Evolutionary conservation across 1,284 basidiomycete species (phyloP), one percentile per base, ranked within the genome.

Genomic region (Tranzscheliella williamsii): DNA sequence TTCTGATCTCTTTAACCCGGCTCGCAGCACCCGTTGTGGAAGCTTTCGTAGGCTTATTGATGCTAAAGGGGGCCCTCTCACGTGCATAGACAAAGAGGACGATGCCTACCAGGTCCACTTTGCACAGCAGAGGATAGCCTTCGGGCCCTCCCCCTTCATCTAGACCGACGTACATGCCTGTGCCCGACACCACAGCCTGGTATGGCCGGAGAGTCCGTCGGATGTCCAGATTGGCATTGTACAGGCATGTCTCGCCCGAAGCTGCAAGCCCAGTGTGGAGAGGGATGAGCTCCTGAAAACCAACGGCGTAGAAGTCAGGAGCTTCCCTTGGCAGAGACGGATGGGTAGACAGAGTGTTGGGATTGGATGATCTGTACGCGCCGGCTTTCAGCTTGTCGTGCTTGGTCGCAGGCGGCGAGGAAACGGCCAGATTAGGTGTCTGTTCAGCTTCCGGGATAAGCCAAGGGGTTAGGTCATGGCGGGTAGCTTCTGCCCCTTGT

Each of bases 221-320:
- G 26, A 76, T 72, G 46, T 72, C 89, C 83, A 20, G 84, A 82
- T 55, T 87, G 81, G 74, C 87, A 85, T 67, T 86, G 84, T 22
- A 78, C 79, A 72, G 85, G 82, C 47, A 85, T 1, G 38, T 30
- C 81, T 35, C 88, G 86, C 62, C 35, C 35, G 42, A 35, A 6
- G 38, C 52, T 12, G 58, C 48, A 34, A 53, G 50, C 17, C 87
- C 21, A 2, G 44, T 47, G 34, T 55, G 65, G n/a, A 93, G 81
- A 4, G 90, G 90, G 9, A 92, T 81, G 32, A 92, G 82, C 75
- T 93, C 90, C 73, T 93, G 90, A 67, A 93, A 92, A 11, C 90
- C 90, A 36, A 93, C 86, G 1, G 87, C 90, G 43, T 91, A 85
- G 26, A 93, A 86, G 76, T 92, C 91, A 5, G 74, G 73, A 18